Evolutionary conservation across 768 basidiomycete genomes (phyloP).

Genomic region (Macrocybe gigantea): DNA sequence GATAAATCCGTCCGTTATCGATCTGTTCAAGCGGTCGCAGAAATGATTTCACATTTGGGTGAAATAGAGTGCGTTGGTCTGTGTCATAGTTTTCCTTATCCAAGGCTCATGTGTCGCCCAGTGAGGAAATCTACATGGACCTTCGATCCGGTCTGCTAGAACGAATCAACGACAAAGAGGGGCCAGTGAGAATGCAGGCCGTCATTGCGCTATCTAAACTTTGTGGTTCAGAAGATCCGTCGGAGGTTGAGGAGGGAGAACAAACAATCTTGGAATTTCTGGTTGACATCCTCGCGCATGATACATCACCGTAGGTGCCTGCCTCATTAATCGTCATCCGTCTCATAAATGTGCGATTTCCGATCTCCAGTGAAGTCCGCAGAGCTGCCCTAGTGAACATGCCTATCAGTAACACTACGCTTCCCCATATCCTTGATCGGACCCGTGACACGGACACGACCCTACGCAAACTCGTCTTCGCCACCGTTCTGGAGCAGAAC

Average conservation of each 20-base stretch:
- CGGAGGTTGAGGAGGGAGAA: slow-evolving; percentile 46
- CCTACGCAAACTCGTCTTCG: slow-evolving; percentile 72
- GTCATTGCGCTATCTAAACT: slow-evolving; percentile 76
- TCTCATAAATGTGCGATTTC: neutral
- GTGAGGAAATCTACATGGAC: slow-evolving; percentile 66
- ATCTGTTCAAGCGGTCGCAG: slow-evolving; percentile 67
- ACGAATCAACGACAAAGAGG: slow-evolving; percentile 76
- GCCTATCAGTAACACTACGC: slow-evolving; percentile 44
- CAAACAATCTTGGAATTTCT: slow-evolving; percentile 53
- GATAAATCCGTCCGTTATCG: slow-evolving; percentile 86
- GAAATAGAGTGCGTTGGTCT: slow-evolving; percentile 70
- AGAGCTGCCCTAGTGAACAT: slow-evolving; percentile 72
- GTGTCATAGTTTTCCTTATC: neutral
- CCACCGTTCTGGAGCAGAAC: slow-evolving; percentile 45
- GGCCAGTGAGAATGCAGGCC: slow-evolving; percentile 70
- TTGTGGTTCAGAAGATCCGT: slow-evolving; percentile 59
- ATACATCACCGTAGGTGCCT: slow-evolving; percentile 64
- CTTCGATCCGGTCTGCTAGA: slow-evolving; percentile 64
- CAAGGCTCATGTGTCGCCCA: slow-evolving; percentile 21
- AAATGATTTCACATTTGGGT: slow-evolving; percentile 75
- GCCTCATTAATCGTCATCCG: neutral
- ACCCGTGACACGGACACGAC: slow-evolving; percentile 74
- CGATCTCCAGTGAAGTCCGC: slow-evolving; percentile 70
- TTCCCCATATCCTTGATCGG: slow-evolving; percentile 66
- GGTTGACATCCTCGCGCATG: slow-evolving; percentile 60